phyloP scores from a whole-genome alignment of 768 basidiomycete species.

The Kwoniella mangroviensis region DNA sequence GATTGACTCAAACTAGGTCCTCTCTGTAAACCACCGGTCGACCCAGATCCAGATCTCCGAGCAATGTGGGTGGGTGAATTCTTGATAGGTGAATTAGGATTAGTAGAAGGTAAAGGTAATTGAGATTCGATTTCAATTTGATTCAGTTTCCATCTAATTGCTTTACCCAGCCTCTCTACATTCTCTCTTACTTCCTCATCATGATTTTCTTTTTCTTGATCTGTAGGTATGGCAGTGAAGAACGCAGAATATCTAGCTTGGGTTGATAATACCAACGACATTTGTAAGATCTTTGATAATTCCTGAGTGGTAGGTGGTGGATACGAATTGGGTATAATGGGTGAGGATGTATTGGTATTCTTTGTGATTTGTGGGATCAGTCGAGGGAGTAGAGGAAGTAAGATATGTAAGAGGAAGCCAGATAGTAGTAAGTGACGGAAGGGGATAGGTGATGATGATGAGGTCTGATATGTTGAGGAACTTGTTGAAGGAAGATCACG shows the following conservation, averaged over 20 bases:
- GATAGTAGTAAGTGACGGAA: slow-evolving; percentile 54
- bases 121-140: slow-evolving; percentile 13
- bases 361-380: slow-evolving; percentile 38
- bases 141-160: slow-evolving; percentile 33
- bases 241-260: slow-evolving; percentile 51
- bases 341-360: slow-evolving; percentile 13
- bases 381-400: slow-evolving; percentile 50
- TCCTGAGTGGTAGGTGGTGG: slow-evolving; percentile 39
- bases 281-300: slow-evolving; percentile 49
- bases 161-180: slow-evolving; percentile 45
- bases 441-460: slow-evolving; percentile 30
- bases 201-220: slow-evolving; percentile 16
- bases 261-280: slow-evolving; percentile 52
- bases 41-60: not conserved
- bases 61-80: not conserved
- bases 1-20: slow-evolving; percentile 37
- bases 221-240: slow-evolving; percentile 17
- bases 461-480: slow-evolving; percentile 16
- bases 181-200: slow-evolving; percentile 44
- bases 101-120: not conserved
- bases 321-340: slow-evolving; percentile 10
- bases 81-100: slow-evolving; percentile 11
- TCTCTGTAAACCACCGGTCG: slow-evolving; percentile 21
- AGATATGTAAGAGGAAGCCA: slow-evolving; percentile 54
- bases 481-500: slow-evolving; percentile 37